A percentile compares a stretch with the other conserved stretches of the same genome.
phyloP scores from a whole-genome alignment of 495 filamentous ascomycete species.

The Tetracladium marchalianum region DNA sequence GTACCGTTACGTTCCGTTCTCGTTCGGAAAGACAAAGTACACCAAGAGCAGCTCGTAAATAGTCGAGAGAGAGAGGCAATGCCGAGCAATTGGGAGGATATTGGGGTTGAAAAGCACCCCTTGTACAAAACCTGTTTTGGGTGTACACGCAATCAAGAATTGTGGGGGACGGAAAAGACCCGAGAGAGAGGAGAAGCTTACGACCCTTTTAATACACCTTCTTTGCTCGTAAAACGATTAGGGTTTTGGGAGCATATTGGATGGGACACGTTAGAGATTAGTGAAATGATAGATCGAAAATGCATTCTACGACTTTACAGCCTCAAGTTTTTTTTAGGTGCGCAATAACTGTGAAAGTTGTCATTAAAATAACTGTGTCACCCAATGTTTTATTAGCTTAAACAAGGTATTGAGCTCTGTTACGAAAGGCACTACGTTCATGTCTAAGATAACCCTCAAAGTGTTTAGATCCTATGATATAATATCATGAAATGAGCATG shows the following conservation, averaged over 20 bases:
- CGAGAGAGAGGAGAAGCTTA: conserved; percentile 1
- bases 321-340: no score
- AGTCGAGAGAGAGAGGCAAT: not conserved
- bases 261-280: no score
- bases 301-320: no score
- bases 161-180: not conserved
- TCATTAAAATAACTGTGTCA: no score
- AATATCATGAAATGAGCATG: no score
- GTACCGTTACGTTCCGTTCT: conserved; percentile 96
- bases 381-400: no score
- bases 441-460: no score
- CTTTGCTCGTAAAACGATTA: conserved; percentile 9
- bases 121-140: conserved; percentile 4
- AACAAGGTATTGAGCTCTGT: no score
- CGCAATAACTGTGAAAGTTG: no score
- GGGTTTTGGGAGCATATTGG: conserved; percentile 1
- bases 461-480: no score
- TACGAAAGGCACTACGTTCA: no score
- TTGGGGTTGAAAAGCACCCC: not conserved
- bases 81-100: not conserved
- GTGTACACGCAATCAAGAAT: not conserved
- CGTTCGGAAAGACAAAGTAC: conserved; percentile 84
- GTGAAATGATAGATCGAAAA: no score
- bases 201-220: conserved; percentile 16
- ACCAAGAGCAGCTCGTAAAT: conserved; percentile 37